Evolutionary conservation across 345 rosid genomes (phyloP).

Genomic region (Aquilaria malaccensis): DNA sequence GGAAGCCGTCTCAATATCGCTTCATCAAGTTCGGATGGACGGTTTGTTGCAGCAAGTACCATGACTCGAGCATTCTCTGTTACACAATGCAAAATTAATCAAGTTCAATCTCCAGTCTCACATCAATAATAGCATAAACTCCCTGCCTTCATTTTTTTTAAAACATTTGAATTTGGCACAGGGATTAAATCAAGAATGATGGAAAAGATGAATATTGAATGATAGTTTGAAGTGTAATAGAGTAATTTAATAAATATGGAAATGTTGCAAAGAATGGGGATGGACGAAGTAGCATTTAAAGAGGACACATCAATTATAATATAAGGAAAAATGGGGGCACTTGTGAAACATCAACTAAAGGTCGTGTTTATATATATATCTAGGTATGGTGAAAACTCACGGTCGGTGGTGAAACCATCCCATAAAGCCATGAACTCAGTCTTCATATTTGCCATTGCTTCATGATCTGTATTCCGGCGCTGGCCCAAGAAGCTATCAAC

Average conservation of each 20-base stretch:
- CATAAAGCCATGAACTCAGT: constrained; percentile 99
- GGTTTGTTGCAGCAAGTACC: constrained; percentile 98
- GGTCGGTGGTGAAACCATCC: constrained; percentile 98
- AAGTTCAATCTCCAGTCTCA: constrained; percentile 1
- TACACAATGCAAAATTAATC: constrained; percentile 12
- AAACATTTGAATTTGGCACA: too few species aligned
- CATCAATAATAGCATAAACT: background rate
- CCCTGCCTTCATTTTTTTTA: background rate
- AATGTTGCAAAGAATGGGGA: background rate
- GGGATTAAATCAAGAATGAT: too few species aligned
- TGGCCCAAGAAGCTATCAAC: constrained; percentile 96
- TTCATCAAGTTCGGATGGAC: constrained; percentile 97
- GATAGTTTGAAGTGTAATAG: too few species aligned
- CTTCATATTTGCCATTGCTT: constrained; percentile 91
- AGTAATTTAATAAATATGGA: background rate
- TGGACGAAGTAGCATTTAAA: too few species aligned
- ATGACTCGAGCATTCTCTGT: constrained; percentile 87
- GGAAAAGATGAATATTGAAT: too few species aligned
- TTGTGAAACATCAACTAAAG: too few species aligned
- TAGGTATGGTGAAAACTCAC: constrained; percentile 41
- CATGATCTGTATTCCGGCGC: constrained; percentile 84
- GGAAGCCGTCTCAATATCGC: constrained; percentile 94
- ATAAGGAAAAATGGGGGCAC: too few species aligned
- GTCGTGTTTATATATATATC: background rate
- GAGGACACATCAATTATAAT: too few species aligned